phyloP scores from a whole-genome alignment of 202 grass and related monocot genomes.

The Hordeum pubiflorum region DNA sequence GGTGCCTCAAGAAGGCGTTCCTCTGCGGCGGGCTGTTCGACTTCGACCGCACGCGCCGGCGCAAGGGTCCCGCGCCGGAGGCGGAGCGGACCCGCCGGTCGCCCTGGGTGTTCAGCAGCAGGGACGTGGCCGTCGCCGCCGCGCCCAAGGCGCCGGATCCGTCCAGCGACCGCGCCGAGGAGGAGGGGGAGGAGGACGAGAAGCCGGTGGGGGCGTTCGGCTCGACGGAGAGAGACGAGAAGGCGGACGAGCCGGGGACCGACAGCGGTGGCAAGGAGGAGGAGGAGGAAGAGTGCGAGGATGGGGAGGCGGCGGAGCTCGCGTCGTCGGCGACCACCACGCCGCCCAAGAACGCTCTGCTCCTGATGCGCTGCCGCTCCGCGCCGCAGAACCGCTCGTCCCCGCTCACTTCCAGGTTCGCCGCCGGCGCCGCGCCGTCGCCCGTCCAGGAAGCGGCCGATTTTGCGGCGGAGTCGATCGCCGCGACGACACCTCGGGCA shows the following conservation, averaged over 20 bases:
- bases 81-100: slow-evolving; percentile 19
- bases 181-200: not conserved
- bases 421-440: not conserved
- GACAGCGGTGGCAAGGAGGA: not conserved
- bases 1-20: slow-evolving; percentile 49
- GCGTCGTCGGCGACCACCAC: slow-evolving; percentile 48
- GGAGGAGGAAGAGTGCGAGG: not conserved
- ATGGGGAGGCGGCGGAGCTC: slow-evolving; percentile 14
- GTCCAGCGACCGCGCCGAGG: not conserved
- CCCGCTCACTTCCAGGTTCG: slow-evolving; percentile 47
- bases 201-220: not conserved
- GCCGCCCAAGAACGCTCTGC: slow-evolving; percentile 88
- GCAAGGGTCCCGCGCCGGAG: slow-evolving; percentile 19
- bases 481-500: not conserved
- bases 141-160: slow-evolving; percentile 14
- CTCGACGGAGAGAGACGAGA: slow-evolving; percentile 5
- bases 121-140: slow-evolving; percentile 33
- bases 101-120: slow-evolving; percentile 44
- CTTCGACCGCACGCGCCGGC: not conserved
- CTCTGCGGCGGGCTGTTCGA: slow-evolving; percentile 46
- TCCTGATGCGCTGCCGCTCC: slow-evolving; percentile 91
- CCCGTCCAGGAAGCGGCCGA: slow-evolving; percentile 3
- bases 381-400: slow-evolving; percentile 80
- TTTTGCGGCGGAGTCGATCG: not conserved
- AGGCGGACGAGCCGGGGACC: not conserved